Conservation (phyloP, 768 basidiomycete genomes). For the Pisolithus marmoratus region DNA sequence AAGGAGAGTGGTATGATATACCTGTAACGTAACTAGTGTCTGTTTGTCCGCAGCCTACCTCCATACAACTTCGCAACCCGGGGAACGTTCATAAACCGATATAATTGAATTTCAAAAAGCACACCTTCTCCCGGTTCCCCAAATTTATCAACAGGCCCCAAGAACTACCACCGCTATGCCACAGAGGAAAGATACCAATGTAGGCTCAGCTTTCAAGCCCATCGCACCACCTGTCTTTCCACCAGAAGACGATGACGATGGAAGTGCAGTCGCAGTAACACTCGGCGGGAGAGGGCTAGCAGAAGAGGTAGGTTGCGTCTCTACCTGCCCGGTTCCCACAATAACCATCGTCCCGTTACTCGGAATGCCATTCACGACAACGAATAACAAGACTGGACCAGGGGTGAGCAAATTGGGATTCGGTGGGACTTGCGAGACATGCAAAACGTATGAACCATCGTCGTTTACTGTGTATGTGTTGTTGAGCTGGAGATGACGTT, state of each 20-base stretch:
- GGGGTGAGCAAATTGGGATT: conserved; percentile 86
- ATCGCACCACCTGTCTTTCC: not conserved
- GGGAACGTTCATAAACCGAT: too few species aligned
- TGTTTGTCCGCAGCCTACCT: too few species aligned
- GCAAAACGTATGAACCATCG: conserved; percentile 72
- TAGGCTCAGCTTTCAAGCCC: not conserved
- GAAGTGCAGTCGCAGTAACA: conserved; percentile 24
- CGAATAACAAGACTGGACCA: conserved; percentile 79
- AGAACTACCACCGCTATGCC: not conserved
- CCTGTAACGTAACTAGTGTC: too few species aligned
- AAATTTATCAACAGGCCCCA: not conserved
- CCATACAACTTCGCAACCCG: too few species aligned
- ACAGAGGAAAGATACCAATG: not conserved
- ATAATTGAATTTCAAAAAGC: too few species aligned
- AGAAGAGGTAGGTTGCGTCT: conserved; percentile 50
- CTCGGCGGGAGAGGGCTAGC: conserved; percentile 37
- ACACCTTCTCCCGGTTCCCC: too few species aligned
- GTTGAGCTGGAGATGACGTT: conserved; percentile 76
- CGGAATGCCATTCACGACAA: conserved; percentile 81
- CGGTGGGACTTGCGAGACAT: conserved; percentile 78
- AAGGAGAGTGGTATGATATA: too few species aligned
- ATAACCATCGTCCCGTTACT: conserved; percentile 72
- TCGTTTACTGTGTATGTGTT: conserved; percentile 76
- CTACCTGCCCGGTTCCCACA: conserved; percentile 76
- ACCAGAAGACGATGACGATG: not conserved